phyloP scores from a whole-genome alignment of 805 yeast species.

The Starmerella stellata region DNA sequence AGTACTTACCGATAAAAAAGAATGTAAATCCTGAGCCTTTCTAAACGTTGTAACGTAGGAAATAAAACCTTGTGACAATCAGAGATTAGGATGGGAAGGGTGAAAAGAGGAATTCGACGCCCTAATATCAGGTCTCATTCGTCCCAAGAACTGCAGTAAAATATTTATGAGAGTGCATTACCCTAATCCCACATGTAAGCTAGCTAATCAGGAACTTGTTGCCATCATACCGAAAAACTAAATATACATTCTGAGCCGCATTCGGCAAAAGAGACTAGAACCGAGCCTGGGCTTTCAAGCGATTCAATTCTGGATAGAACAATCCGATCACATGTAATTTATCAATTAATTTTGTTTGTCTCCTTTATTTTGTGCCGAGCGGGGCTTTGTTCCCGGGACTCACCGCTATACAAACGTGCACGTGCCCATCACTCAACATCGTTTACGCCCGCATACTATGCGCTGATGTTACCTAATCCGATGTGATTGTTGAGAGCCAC shows the following conservation, averaged over 20 bases:
- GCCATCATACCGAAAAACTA: not conserved
- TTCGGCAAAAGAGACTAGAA: too few species aligned
- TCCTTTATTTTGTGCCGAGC: too few species aligned
- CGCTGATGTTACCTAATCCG: too few species aligned
- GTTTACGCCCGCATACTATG: too few species aligned
- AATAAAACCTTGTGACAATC: not conserved
- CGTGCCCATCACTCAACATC: too few species aligned
- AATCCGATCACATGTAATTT: too few species aligned
- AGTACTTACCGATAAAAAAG: not conserved
- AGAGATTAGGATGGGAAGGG: not conserved
- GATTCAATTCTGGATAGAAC: too few species aligned
- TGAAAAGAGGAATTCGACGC: not conserved
- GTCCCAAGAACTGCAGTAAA: not conserved
- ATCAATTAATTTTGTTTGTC: too few species aligned
- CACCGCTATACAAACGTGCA: too few species aligned
- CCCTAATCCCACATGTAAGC: not conserved
- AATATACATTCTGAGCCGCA: not conserved
- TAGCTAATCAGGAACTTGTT: not conserved
- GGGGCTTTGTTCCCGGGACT: too few species aligned
- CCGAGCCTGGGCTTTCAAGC: too few species aligned
- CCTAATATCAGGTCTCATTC: not conserved
- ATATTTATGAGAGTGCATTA: not conserved
- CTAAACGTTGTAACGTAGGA: not conserved
- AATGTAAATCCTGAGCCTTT: not conserved
- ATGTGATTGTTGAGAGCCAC: too few species aligned